Evolutionary conservation across 83 land plant species (phyloP), one percentile per base, ranked within the genome.

Genomic region (Picea engelmannii): DNA sequence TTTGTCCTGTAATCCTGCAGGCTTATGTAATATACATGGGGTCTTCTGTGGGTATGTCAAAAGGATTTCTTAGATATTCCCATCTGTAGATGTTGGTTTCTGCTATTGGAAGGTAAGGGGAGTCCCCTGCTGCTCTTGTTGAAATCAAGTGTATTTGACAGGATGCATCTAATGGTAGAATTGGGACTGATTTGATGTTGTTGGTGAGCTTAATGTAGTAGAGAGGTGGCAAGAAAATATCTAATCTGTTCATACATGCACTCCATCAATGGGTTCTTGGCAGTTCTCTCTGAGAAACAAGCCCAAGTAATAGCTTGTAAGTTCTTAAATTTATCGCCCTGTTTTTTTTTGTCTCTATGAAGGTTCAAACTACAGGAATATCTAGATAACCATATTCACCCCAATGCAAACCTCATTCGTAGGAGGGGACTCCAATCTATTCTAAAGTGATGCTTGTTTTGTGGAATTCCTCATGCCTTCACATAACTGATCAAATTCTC

Each of bases 1-100:
- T 55, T 12, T 55, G 59, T 3, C 12, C 12, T 55, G 24, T 66
- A 66, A 18, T 66, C 25, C 25, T 35, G 40, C n/a, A 78, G 79
- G 64, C 42, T 16, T 78, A 78, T 78, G 79, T 78, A 17, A 64
- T 78, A 11, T 78, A 78, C 64, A 78, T 78, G 65, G 79, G 79
- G 11, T 60, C 65, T 25, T 58, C 65, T 15, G 55, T 18, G 20
- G 79, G 79, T 27, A 38, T 25, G 16, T 38, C 25, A 17, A 78
- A 78, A 78, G 12, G 64, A n/a, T 27, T 27, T 60, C 65, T 78
- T n/a, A 78, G 55, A 60, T 59, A 31, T 25, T 78, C 79, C 79
- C 79, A 78, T 60, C 40, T 78, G 31, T 23, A 78, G 62, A 78
- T 78, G 65, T 25, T 78, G 44, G 65, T 62, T 78, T 59, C 64